Conservation (phyloP, 768 basidiomycete genomes). For the Hydnomerulius pinastri region DNA sequence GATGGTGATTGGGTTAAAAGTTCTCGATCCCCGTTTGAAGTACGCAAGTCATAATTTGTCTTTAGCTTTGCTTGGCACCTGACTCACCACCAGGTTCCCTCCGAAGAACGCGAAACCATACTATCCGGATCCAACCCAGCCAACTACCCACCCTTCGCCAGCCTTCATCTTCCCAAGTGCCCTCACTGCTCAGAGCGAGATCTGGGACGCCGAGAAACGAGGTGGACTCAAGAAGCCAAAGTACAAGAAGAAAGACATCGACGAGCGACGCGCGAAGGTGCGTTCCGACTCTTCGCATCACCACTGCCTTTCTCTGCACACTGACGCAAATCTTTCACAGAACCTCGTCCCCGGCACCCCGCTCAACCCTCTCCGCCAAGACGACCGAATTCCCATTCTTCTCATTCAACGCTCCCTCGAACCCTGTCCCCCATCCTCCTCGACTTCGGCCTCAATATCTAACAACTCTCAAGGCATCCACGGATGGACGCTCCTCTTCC, state of each 20-base stretch:
- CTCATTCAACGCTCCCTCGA: conserved; percentile 80
- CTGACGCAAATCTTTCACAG: conserved; percentile 37
- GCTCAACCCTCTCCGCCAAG: conserved; percentile 66
- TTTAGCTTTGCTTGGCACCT: neutral
- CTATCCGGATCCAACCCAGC: conserved; percentile 24
- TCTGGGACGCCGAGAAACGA: conserved; percentile 71
- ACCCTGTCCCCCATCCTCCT: conserved; percentile 19
- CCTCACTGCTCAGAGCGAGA: conserved; percentile 59
- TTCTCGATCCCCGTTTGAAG: conserved; percentile 87
- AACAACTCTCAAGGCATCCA: conserved; percentile 51
- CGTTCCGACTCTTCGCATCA: neutral
- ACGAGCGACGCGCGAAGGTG: conserved; percentile 78
- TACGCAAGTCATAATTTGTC: conserved; percentile 34
- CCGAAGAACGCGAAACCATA: conserved; percentile 68
- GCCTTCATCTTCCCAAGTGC: conserved; percentile 52
- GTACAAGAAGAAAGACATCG: conserved; percentile 84
- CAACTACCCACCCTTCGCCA: conserved; percentile 29
- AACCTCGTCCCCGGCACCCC: conserved; percentile 76
- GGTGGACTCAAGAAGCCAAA: conserved; percentile 56
- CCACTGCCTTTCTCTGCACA: neutral
- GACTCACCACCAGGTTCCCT: conserved; percentile 65
- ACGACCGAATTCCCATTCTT: conserved; percentile 82
- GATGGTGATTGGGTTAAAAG: conserved; percentile 76
- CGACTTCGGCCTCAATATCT: conserved; percentile 17
- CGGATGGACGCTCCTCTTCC: conserved; percentile 88